Percentiles rank a stretch among this genome's conserved stretches.
Evolutionary conservation across 2,329 filamentous ascomycete genomes (phyloP).

Genomic region (Phoma sp.): DNA sequence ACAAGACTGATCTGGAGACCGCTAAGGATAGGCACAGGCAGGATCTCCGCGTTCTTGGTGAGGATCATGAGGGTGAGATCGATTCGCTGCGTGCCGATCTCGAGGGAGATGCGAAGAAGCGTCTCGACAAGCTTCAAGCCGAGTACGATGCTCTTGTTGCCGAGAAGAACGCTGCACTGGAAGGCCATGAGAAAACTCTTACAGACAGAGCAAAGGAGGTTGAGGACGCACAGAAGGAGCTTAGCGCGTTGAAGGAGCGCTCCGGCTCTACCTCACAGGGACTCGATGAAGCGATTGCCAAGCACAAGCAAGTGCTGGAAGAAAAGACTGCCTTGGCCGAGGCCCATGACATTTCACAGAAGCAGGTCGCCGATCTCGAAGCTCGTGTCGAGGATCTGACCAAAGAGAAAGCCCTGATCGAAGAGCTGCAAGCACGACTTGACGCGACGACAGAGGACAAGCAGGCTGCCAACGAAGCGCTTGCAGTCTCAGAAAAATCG

Average conservation of each 20-base stretch:
- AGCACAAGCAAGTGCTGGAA: conserved; percentile 32
- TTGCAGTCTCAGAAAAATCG: conserved; percentile 19
- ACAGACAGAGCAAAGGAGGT: conserved; percentile 31
- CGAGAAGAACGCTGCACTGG: conserved; percentile 35
- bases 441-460: conserved; percentile 30
- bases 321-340: conserved; percentile 34
- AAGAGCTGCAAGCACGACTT: conserved; percentile 23
- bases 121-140: conserved; percentile 41
- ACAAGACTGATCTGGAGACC: conserved; percentile 40
- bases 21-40: conserved; percentile 38
- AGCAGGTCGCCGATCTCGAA: conserved; percentile 33
- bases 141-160: conserved; percentile 40
- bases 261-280: conserved; percentile 34
- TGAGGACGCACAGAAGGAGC: conserved; percentile 28
- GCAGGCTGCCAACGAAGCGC: conserved; percentile 28
- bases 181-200: conserved; percentile 34
- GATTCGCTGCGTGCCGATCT: conserved; percentile 46
- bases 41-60: conserved; percentile 38
- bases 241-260: conserved; percentile 27
- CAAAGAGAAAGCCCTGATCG: conserved; percentile 15
- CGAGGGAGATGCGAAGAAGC: conserved; percentile 46
- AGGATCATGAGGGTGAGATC: conserved; percentile 46
- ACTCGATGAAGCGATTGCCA: conserved; percentile 32
- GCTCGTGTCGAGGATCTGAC: conserved; percentile 30
- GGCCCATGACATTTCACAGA: conserved; percentile 30